Percentiles rank a stretch among this genome's conserved stretches.
Conservation (phyloP, 1,284 basidiomycete species). For the Pyrrhoderma noxium region DNA sequence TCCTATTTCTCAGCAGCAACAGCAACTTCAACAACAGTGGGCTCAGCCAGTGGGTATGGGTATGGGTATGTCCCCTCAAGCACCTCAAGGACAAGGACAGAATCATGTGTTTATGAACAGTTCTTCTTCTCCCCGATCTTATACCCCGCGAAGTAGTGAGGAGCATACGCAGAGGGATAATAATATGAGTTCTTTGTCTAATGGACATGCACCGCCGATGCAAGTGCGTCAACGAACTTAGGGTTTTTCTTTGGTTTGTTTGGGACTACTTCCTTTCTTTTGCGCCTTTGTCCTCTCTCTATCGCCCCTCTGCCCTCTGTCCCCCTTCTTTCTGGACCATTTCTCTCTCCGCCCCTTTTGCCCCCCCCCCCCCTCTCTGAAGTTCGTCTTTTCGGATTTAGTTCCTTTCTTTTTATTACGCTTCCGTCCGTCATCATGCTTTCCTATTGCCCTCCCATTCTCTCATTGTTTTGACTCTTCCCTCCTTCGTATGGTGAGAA, state of each 20-base stretch:
- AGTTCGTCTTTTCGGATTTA: too few relatives aligned
- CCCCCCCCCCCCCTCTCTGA: too few relatives aligned
- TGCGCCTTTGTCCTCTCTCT: too few relatives aligned
- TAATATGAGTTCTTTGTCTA: constrained; percentile 3
- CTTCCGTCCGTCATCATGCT: too few relatives aligned
- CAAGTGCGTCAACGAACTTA: constrained; percentile 1
- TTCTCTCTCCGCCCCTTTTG: too few relatives aligned
- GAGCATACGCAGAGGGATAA: constrained; percentile 12
- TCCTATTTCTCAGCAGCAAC: constrained; percentile 1
- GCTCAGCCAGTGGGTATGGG: constrained; percentile 10
- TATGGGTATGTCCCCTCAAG: constrained; percentile 6
- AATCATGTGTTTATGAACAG: constrained; percentile 6
- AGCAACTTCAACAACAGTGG: constrained; percentile 8
- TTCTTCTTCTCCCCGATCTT: constrained; percentile 13
- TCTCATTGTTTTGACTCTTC: too few relatives aligned
- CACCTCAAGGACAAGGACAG: constrained; percentile 3
- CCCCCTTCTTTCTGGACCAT: too few relatives aligned
- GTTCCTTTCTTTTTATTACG: too few relatives aligned
- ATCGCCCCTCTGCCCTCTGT: too few relatives aligned
- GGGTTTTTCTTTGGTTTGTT: not conserved
- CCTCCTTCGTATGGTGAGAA: too few relatives aligned
- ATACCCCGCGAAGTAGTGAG: constrained; percentile 16
- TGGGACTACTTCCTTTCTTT: constrained; percentile 1
- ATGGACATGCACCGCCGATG: constrained; percentile 15
- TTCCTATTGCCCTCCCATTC: too few relatives aligned